Conservation (phyloP, 768 basidiomycete species). For the Kondoa subrosea region DNA sequence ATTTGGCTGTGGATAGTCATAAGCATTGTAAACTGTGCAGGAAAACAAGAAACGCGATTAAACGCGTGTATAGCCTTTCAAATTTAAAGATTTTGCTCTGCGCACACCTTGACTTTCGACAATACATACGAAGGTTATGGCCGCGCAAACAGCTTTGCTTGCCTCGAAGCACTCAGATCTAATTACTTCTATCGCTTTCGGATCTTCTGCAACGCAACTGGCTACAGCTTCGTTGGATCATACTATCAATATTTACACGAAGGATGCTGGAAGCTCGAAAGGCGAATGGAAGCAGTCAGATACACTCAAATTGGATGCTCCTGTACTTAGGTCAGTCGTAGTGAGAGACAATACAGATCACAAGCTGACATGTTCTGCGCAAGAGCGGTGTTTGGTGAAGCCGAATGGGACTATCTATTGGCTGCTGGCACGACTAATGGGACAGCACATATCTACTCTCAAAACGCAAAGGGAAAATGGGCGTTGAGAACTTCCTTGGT, state of each 20-base stretch:
- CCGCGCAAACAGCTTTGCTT: conserved; percentile 3
- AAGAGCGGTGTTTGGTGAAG: not conserved
- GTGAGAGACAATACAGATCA: too few species aligned
- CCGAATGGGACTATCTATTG: conserved; percentile 1
- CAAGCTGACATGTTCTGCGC: too few species aligned
- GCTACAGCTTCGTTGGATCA: conserved; percentile 25
- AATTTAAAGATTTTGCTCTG: too few species aligned
- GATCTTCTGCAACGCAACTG: conserved; percentile 21
- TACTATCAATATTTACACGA: conserved; percentile 19
- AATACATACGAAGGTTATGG: not conserved
- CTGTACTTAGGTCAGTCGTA: too few species aligned
- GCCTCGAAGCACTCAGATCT: conserved; percentile 21
- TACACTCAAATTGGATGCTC: conserved; percentile 1
- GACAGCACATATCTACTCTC: not conserved
- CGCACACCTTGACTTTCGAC: not conserved
- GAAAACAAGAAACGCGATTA: too few species aligned
- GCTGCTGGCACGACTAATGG: not conserved
- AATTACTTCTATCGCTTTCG: conserved; percentile 23
- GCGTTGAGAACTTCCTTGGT: conserved; percentile 53
- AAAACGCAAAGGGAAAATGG: conserved; percentile 40
- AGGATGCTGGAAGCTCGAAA: too few species aligned
- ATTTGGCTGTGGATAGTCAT: too few species aligned
- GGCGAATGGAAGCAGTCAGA: conserved; percentile 27
- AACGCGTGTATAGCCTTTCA: too few species aligned
- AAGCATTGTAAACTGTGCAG: too few species aligned